Percentiles rank a stretch among this genome's conserved stretches.
Conservation (phyloP, 768 basidiomycete species). For the Calvatia gigantea region DNA sequence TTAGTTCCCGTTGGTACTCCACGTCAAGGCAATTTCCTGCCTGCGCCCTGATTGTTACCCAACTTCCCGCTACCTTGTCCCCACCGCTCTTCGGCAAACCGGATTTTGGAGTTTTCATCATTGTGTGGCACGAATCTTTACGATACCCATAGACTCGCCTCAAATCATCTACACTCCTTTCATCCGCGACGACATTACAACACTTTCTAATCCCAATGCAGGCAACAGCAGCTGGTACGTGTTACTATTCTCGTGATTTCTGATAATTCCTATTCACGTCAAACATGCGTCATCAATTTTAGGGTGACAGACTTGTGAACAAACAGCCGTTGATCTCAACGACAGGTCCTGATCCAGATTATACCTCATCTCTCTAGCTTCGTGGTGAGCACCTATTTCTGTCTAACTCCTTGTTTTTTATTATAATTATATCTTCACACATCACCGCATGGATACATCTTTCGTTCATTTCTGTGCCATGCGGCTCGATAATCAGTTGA, state of each 20-base stretch:
- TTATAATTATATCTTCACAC: no score
- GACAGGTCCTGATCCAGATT: constrained; percentile 41
- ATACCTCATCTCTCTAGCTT: constrained; percentile 58
- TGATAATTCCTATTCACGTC: neutral
- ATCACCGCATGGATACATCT: neutral
- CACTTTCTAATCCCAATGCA: constrained; percentile 19
- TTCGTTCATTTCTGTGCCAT: neutral
- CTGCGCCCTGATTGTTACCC: neutral
- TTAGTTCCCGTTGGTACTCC: neutral
- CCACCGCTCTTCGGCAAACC: neutral
- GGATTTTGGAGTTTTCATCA: neutral
- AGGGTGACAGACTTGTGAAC: constrained; percentile 26
- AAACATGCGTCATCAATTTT: neutral
- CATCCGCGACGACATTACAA: constrained; percentile 32
- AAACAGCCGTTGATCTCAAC: constrained; percentile 30
- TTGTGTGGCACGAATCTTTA: constrained; percentile 25
- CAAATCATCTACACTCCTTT: constrained; percentile 48
- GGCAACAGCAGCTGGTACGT: constrained; percentile 46
- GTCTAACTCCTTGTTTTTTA: neutral
- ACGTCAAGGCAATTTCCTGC: neutral
- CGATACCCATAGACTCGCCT: constrained; percentile 33
- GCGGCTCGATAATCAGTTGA: neutral
- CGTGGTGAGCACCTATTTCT: constrained; percentile 35
- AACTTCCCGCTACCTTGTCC: neutral
- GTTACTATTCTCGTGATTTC: neutral